Evolutionary conservation across 2,329 filamentous ascomycete species (phyloP).

Genomic region (Septoria linicola): DNA sequence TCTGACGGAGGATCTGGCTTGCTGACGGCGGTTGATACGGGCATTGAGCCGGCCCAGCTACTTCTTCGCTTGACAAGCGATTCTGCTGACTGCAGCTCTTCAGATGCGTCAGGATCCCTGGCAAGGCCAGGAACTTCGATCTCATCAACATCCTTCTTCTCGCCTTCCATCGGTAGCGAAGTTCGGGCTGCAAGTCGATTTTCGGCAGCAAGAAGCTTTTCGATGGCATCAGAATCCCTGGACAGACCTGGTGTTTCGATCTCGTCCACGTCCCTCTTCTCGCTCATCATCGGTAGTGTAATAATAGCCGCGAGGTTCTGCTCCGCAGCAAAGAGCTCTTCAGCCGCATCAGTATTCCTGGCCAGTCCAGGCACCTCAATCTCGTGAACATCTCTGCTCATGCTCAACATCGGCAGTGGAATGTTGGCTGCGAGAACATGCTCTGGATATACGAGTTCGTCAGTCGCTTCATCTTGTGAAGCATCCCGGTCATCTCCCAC

Average conservation of each 20-base stretch:
- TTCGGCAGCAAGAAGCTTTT: constrained; percentile 29
- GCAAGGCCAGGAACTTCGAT: constrained; percentile 75
- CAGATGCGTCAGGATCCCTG: constrained; percentile 61
- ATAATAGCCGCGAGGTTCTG: too few species aligned
- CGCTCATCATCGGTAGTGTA: constrained; percentile 47
- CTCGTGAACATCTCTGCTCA: constrained; percentile 69
- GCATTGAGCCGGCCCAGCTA: constrained; percentile 24
- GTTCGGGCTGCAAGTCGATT: too few species aligned
- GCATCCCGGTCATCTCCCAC: constrained; percentile 14
- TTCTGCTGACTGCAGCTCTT: constrained; percentile 30
- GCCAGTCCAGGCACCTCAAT: constrained; percentile 75
- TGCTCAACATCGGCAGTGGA: constrained; percentile 64
- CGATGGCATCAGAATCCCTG: constrained; percentile 61
- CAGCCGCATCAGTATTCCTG: constrained; percentile 61
- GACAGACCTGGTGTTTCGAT: constrained; percentile 75
- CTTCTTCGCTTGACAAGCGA: constrained; percentile 22
- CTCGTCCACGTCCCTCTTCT: constrained; percentile 69
- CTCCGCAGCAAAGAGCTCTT: constrained; percentile 29
- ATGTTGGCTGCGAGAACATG: constrained; percentile 55
- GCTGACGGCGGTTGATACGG: neutral
- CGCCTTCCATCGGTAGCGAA: constrained; percentile 47
- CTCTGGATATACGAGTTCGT: constrained; percentile 61
- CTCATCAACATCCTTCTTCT: constrained; percentile 69
- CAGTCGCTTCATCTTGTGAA: constrained; percentile 59
- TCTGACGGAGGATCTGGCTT: neutral